Conservation (phyloP, 2,329 filamentous ascomycete species). For the Furcasterigmium sp. region DNA sequence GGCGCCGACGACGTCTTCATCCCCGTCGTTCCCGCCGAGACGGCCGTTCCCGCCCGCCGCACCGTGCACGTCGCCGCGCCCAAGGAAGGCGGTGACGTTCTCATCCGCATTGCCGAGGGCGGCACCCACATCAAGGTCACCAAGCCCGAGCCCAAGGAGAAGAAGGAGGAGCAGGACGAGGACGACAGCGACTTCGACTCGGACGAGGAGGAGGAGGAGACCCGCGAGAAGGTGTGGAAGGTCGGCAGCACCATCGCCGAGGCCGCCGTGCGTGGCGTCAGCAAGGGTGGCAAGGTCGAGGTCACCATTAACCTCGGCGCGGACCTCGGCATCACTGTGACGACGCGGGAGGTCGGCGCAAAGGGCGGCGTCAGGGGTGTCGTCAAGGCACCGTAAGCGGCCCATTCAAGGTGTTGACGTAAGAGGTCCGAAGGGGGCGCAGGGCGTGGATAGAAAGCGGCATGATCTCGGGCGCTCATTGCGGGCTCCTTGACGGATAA, state of each 20-base stretch:
- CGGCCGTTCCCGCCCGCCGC: slow-evolving; percentile 82
- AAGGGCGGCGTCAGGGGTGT: slow-evolving; percentile 76
- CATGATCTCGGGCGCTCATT: not conserved
- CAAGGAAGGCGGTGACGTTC: slow-evolving; percentile 77
- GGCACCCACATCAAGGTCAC: slow-evolving; percentile 88
- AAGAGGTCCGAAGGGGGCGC: not conserved
- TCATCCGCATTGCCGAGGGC: slow-evolving; percentile 86
- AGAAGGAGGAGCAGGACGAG: slow-evolving; percentile 62
- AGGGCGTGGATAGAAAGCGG: not conserved
- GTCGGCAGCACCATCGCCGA: slow-evolving; percentile 78
- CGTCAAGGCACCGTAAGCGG: slow-evolving; percentile 23
- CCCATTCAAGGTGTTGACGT: not conserved
- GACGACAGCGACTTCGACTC: slow-evolving; percentile 62
- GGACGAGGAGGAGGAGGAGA: slow-evolving; percentile 73
- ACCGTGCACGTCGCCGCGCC: slow-evolving; percentile 73
- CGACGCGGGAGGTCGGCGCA: slow-evolving; percentile 78
- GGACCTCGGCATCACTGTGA: slow-evolving; percentile 74
- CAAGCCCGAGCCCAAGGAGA: slow-evolving; percentile 74
- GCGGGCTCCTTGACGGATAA: too few species aligned
- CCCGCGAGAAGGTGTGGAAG: slow-evolving; percentile 89
- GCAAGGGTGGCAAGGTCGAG: slow-evolving; percentile 88
- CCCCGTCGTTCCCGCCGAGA: slow-evolving; percentile 78
- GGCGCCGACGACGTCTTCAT: slow-evolving; percentile 65
- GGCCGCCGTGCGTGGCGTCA: slow-evolving; percentile 74
- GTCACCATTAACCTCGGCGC: slow-evolving; percentile 83